A percentile compares a stretch with the other conserved stretches of the same genome.
phyloP scores from a whole-genome alignment of 768 basidiomycete genomes.

The Lepiota brunneoincarnata region DNA sequence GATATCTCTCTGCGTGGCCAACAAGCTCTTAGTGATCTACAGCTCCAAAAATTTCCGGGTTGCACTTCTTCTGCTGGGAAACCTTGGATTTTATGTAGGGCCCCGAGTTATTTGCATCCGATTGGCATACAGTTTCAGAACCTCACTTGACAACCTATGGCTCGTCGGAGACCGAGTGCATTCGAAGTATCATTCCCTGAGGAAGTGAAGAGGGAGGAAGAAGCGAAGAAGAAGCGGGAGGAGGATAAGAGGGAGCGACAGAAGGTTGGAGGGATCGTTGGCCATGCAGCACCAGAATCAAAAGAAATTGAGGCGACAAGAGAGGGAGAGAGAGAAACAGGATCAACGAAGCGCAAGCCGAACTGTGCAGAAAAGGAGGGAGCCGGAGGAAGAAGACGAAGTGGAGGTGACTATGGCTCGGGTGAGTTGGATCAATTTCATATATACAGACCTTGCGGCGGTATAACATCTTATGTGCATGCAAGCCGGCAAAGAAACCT shows the following conservation, averaged over 20 bases:
- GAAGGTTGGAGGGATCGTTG: neutral
- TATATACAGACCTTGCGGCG: too few relatives aligned
- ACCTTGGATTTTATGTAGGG: too few relatives aligned
- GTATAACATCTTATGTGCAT: neutral
- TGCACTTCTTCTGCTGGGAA: too few relatives aligned
- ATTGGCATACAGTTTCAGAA: too few relatives aligned
- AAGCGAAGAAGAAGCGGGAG: constrained; percentile 4
- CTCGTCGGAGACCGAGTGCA: constrained; percentile 45
- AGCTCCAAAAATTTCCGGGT: too few relatives aligned
- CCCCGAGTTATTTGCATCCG: too few relatives aligned
- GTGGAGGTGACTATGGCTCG: neutral
- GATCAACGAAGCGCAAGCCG: neutral
- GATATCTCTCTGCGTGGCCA: too few relatives aligned
- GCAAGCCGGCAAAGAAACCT: constrained; percentile 3
- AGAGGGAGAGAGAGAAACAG: constrained; percentile 2
- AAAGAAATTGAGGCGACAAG: constrained; percentile 5
- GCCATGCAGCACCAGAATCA: constrained; percentile 2
- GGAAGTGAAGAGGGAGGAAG: constrained; percentile 23
- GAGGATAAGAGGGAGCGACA: constrained; percentile 7
- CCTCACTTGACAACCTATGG: constrained; percentile 21
- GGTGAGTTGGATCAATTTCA: neutral
- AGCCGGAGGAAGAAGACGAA: neutral
- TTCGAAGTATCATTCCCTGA: constrained; percentile 53
- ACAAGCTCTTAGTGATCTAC: too few relatives aligned
- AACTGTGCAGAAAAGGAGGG: neutral